Conservation (phyloP, 1,139 yeast genomes). For the Candida anutae region DNA sequence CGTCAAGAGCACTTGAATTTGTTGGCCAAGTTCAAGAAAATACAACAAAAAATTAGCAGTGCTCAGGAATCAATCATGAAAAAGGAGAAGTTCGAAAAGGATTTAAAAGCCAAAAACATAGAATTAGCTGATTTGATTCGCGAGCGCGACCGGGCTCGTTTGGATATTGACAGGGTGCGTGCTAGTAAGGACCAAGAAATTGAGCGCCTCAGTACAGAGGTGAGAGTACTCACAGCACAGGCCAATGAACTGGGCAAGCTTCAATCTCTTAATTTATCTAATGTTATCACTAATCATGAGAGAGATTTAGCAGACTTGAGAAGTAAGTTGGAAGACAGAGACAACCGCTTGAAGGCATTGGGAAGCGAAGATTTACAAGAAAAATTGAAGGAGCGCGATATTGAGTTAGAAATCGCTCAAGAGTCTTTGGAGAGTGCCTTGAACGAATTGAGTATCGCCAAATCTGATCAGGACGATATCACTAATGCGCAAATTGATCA, state of each 20-base stretch:
- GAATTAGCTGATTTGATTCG: constrained; percentile 86
- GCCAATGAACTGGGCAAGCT: constrained; percentile 58
- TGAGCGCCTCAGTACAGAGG: constrained; percentile 58
- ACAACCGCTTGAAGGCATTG: constrained; percentile 7
- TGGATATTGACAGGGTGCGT: constrained; percentile 68
- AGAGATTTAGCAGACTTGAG: constrained; percentile 41
- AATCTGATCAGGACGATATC: constrained; percentile 46
- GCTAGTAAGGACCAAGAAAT: constrained; percentile 63
- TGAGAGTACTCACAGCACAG: constrained; percentile 55
- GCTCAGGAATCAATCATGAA: constrained; percentile 89
- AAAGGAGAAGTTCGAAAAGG: constrained; percentile 78
- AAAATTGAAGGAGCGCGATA: constrained; percentile 58
- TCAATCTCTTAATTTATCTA: constrained; percentile 58
- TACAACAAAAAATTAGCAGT: constrained; percentile 84
- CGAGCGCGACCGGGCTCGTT: constrained; percentile 83
- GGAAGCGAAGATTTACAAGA: constrained; percentile 28
- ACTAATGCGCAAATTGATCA: constrained; percentile 54
- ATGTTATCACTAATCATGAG: constrained; percentile 58
- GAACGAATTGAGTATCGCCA: constrained; percentile 49
- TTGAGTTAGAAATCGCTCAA: constrained; percentile 72
- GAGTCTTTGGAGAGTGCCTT: constrained; percentile 75
- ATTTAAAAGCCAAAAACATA: constrained; percentile 74
- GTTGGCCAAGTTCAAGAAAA: constrained; percentile 70
- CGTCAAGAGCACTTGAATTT: constrained; percentile 87
- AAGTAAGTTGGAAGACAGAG: constrained; percentile 22